A percentile compares a stretch with the other conserved stretches of the same genome.
Conservation (phyloP, 352 stramenopile genomes). For the Pythium pyrilobum region DNA sequence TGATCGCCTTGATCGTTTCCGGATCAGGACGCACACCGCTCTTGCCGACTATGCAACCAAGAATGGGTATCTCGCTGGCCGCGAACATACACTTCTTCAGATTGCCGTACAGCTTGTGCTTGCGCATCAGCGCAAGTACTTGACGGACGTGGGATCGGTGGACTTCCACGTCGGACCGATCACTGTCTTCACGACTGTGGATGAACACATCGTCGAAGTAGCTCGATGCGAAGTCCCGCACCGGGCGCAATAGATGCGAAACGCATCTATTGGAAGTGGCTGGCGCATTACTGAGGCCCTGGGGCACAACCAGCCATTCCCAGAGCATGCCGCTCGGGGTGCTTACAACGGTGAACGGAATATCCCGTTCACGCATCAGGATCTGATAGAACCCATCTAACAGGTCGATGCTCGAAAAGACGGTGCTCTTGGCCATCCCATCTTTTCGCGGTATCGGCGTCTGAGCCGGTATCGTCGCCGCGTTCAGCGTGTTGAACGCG, state of each 20-base stretch:
- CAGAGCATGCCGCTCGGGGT: constrained; percentile 22
- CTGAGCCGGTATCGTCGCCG: constrained; percentile 20
- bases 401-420: constrained; percentile 18
- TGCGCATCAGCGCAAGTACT: constrained; percentile 15
- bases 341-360: constrained; percentile 17
- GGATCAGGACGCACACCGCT: constrained; percentile 12
- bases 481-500: constrained; percentile 22
- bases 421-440: constrained; percentile 15
- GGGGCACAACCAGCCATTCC: constrained; percentile 22
- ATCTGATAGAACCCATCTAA: constrained; percentile 24
- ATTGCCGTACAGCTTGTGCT: constrained; percentile 22
- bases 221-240: constrained; percentile 8
- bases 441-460: constrained; percentile 25
- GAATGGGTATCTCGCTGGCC: constrained; percentile 16
- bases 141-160: constrained; percentile 9
- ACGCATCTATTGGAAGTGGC: constrained; percentile 22
- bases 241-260: constrained; percentile 7
- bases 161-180: constrained; percentile 13
- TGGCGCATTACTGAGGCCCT: constrained; percentile 19
- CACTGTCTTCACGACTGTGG: constrained; percentile 13
- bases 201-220: constrained; percentile 32
- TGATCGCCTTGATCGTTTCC: constrained; percentile 7
- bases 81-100: constrained; percentile 27
- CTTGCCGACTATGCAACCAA: constrained; percentile 18
- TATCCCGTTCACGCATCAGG: constrained; percentile 19